Base-by-base conservation (phyloP, 257 asterid species). In the Voacanga thouarsii region DNA sequence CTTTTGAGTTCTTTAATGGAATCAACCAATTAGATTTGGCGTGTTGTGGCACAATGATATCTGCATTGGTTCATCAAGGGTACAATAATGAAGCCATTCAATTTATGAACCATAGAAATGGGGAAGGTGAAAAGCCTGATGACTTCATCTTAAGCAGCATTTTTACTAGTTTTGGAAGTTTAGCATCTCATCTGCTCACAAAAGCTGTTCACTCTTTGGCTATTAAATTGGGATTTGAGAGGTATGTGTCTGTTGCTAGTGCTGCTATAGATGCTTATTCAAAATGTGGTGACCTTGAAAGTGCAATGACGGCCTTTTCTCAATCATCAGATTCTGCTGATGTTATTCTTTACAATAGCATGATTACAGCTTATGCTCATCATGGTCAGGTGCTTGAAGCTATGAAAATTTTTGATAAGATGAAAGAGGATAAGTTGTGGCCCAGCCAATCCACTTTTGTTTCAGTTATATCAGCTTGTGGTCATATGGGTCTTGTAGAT, bases 291-390 rank as follows among this genome's bases (percentile, higher is more conserved):
- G 81, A 78, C 37, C 65, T 78, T 26, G 50, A 47, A 71, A 71
- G 81, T 70, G 81, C 81, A 59, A 60, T 24, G 6, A 16, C 19
- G 19, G 26, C 71, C 5, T 78, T 71, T n/a, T 57, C 63, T 43
- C 39, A 23, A 3, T 70, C 81, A 57, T 78, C 71, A 2, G 53
- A 28, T 23, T 70, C 49, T 37, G 77, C 77, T 59, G 81, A 78
- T 39, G 72, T 71, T 7, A n/a, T 78, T 78, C 71, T 78, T 64
- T 78, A 55, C 56, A 78, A 78, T 44, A 70, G 77, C 21, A 78
- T 78, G 81, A 78, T 78, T 18, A 71, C 59, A 71, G 81, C 77
- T 55, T 78, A 78, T 71, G 81, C 81, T 39, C 76, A 47, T 78
- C 81, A 78, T 71, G 81, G 81, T 55, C 64, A 56, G 21, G 77